Evolutionary conservation across 768 basidiomycete species (phyloP).

Genomic region (Tylopilus subfusipes): DNA sequence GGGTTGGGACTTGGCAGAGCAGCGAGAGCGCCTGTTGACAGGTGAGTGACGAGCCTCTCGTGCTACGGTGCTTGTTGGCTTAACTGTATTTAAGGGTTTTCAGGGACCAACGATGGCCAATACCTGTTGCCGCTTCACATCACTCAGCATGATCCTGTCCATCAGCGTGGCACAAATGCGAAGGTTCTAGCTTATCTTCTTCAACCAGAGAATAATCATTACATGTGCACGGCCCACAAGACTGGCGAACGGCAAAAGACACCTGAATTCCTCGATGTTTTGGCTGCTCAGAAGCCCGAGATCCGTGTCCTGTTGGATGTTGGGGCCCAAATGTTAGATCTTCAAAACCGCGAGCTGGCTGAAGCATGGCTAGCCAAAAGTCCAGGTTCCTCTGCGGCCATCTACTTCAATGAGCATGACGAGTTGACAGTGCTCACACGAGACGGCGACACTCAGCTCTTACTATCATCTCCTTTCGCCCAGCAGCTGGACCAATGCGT

Average conservation of each 20-base stretch:
- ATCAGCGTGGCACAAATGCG: conserved; percentile 45
- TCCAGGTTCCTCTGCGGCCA: conserved; percentile 22
- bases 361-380: conserved; percentile 37
- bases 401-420: conserved; percentile 34
- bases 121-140: conserved; percentile 39
- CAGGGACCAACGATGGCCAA: conserved; percentile 39
- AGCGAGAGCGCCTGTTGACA: conserved; percentile 13
- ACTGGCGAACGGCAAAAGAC: conserved; percentile 18
- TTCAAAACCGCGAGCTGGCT: conserved; percentile 41
- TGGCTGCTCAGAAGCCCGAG: conserved; percentile 36
- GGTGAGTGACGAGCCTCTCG: conserved; percentile 1
- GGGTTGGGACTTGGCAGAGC: conserved; percentile 38
- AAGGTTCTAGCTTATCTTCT: conserved; percentile 32
- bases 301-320: conserved; percentile 52
- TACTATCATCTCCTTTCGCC: conserved; percentile 33
- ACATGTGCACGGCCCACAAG: conserved; percentile 10
- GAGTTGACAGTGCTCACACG: conserved; percentile 32
- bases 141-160: conserved; percentile 25
- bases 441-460: conserved; percentile 27
- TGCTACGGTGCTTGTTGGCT: not conserved
- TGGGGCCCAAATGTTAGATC: conserved; percentile 54
- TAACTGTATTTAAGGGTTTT: conserved; percentile 27
- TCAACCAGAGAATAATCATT: conserved; percentile 20
- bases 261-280: conserved; percentile 19
- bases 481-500: conserved; percentile 34